These are phyloP conservation scores for Symmetrospora coprosmae DNA, from an alignment of 768 basidiomycete genomes.

Conservation along the genomic window DNA sequence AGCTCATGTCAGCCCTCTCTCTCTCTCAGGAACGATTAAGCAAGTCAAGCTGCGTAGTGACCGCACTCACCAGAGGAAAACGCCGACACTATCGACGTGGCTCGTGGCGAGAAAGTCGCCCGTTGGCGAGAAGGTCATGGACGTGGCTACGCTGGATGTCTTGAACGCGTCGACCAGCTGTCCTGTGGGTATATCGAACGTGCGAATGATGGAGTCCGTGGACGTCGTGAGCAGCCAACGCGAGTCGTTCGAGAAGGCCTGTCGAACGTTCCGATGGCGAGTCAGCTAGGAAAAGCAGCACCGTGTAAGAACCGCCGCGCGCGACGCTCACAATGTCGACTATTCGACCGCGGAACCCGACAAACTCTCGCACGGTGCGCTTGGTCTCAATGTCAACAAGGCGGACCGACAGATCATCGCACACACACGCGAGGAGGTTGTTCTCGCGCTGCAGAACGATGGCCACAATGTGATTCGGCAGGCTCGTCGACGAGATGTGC, in stretches of 20 bases:
- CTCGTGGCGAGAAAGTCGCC: constrained; percentile 90
- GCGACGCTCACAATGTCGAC: constrained; percentile 59
- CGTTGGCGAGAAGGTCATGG: constrained; percentile 80
- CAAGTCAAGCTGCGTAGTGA: not conserved
- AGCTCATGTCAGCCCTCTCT: no score
- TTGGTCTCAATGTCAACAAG: constrained; percentile 82
- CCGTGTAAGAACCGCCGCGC: not conserved
- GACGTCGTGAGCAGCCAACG: constrained; percentile 82
- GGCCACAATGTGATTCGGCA: constrained; percentile 57
- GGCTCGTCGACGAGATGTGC: constrained; percentile 47
- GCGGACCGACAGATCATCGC: constrained; percentile 73
- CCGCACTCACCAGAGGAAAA: constrained; percentile 70
- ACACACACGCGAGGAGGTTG: constrained; percentile 63
- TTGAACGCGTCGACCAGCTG: constrained; percentile 81
- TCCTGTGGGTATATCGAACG: constrained; percentile 89
- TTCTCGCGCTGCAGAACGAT: constrained; percentile 69
- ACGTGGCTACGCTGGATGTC: constrained; percentile 73
- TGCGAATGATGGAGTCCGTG: constrained; percentile 78
- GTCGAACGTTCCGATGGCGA: constrained; percentile 5
- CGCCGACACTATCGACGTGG: constrained; percentile 83
- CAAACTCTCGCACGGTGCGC: constrained; percentile 72
- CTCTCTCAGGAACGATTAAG: no score
- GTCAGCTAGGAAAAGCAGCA: not conserved
- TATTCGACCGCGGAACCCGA: constrained; percentile 66
- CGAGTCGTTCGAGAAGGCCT: constrained; percentile 92